These are phyloP conservation scores for Kuraishia cidri DNA, from an alignment of 805 yeast species.

Conservation along the genomic window DNA sequence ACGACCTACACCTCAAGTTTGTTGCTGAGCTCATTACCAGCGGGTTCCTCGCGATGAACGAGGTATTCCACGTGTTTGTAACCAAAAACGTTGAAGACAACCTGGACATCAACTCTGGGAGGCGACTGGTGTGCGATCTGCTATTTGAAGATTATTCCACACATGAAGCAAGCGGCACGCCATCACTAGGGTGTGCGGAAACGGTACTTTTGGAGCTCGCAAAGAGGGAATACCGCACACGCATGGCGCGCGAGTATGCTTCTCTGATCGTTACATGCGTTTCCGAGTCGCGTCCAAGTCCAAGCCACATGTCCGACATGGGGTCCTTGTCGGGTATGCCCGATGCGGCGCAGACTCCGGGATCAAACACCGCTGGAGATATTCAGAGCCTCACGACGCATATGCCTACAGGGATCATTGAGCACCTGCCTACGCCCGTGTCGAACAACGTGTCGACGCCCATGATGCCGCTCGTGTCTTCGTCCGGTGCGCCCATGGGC, in stretches of 20 bases:
- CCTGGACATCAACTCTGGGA: constrained; percentile 4
- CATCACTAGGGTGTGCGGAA: too few relatives aligned
- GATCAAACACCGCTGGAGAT: too few relatives aligned
- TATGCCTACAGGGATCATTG: neutral
- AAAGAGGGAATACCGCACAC: too few relatives aligned
- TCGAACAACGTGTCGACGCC: constrained; percentile 6
- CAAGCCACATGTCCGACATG: too few relatives aligned
- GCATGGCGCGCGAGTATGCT: too few relatives aligned
- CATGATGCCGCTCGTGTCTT: constrained; percentile 4
- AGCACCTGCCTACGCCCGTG: constrained; percentile 7
- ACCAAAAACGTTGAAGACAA: constrained; percentile 4
- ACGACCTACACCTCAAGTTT: constrained; percentile 23
- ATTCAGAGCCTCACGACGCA: neutral
- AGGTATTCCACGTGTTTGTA: constrained; percentile 5
- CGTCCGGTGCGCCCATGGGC: too few relatives aligned
- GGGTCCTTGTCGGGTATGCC: too few relatives aligned
- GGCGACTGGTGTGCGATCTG: constrained; percentile 5
- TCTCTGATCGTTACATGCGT: too few relatives aligned
- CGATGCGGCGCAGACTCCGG: too few relatives aligned
- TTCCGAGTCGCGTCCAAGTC: too few relatives aligned
- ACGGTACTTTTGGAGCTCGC: too few relatives aligned
- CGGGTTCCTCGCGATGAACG: constrained; percentile 23
- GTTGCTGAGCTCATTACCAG: constrained; percentile 25
- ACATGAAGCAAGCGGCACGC: neutral
- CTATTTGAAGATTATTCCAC: constrained; percentile 1